These are phyloP conservation scores for Ramaria rubella DNA, from an alignment of 768 basidiomycete species.

Conservation along the genomic window DNA sequence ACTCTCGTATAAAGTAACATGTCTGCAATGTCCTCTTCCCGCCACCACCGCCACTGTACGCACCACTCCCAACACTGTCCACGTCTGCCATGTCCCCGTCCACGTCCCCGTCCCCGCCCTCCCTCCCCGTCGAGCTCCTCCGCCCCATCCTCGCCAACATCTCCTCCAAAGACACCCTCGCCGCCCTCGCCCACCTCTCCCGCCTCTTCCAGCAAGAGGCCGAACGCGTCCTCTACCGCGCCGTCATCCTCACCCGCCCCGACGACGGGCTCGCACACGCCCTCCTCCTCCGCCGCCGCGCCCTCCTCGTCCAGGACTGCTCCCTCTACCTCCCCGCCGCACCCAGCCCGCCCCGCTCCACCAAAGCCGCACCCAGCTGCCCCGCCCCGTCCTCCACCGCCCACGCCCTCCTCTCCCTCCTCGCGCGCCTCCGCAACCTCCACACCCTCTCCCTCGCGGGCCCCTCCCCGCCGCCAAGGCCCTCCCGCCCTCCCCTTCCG, in stretches of 20 bases:
- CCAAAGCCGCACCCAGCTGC: not conserved
- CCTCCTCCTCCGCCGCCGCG: not conserved
- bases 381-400: not conserved
- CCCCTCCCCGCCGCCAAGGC: not conserved
- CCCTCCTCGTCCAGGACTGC: conserved; percentile 4
- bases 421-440: conserved; percentile 5
- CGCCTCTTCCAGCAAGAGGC: conserved; percentile 12
- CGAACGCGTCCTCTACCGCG: conserved; percentile 12
- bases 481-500: not conserved
- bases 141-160: conserved; percentile 12
- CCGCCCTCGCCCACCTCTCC: conserved; percentile 9
- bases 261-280: not conserved
- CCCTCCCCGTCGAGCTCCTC: conserved; percentile 11
- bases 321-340: not conserved
- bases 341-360: not conserved
- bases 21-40: too few relatives aligned
- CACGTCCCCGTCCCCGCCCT: not conserved
- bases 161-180: conserved; percentile 6
- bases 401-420: not conserved
- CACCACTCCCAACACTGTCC: too few relatives aligned
- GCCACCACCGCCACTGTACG: too few relatives aligned
- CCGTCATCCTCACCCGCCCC: conserved; percentile 10
- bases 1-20: too few relatives aligned
- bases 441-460: conserved; percentile 4
- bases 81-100: not conserved